Percentiles rank a stretch among this genome's conserved stretches.
phyloP scores from a whole-genome alignment of 257 asterid genomes.

The Plantago major region DNA sequence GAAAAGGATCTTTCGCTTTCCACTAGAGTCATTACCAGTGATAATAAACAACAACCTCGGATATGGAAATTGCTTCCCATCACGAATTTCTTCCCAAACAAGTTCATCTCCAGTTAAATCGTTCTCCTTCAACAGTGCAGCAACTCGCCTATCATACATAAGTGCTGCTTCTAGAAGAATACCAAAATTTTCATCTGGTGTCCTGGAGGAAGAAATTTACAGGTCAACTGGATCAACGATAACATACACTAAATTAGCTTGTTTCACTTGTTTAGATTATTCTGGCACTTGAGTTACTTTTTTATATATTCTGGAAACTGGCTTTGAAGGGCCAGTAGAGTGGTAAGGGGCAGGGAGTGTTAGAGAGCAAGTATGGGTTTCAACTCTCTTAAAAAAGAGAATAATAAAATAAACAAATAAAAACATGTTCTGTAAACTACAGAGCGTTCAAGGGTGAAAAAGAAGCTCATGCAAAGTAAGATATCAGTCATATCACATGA shows the following conservation, averaged over 20 bases:
- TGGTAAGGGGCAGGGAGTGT: too few relatives aligned
- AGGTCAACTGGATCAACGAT: neutral
- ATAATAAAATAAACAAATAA: too few relatives aligned
- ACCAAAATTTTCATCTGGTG: constrained; percentile 92
- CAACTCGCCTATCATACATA: constrained; percentile 91
- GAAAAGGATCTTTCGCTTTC: too few relatives aligned
- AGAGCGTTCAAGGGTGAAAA: neutral
- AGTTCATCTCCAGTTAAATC: constrained; percentile 57
- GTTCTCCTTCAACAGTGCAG: constrained; percentile 71
- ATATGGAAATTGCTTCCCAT: constrained; percentile 53
- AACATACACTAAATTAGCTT: constrained; percentile 12
- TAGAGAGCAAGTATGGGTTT: too few relatives aligned
- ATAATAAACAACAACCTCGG: constrained; percentile 88
- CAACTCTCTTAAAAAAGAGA: too few relatives aligned
- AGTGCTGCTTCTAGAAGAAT: constrained; percentile 95
- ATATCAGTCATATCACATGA: too few relatives aligned
- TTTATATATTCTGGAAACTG: too few relatives aligned
- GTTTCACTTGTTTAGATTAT: too few relatives aligned
- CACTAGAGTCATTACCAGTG: constrained; percentile 88
- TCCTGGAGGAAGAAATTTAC: constrained; percentile 45
- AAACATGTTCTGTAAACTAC: neutral
- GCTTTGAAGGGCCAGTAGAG: too few relatives aligned
- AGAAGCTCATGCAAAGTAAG: neutral
- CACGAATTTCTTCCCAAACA: constrained; percentile 59
- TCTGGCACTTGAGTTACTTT: constrained; percentile 3